Percentiles rank a stretch among this genome's conserved stretches.
phyloP scores from a whole-genome alignment of 2,329 filamentous ascomycete species.

The Penicillium hordei region DNA sequence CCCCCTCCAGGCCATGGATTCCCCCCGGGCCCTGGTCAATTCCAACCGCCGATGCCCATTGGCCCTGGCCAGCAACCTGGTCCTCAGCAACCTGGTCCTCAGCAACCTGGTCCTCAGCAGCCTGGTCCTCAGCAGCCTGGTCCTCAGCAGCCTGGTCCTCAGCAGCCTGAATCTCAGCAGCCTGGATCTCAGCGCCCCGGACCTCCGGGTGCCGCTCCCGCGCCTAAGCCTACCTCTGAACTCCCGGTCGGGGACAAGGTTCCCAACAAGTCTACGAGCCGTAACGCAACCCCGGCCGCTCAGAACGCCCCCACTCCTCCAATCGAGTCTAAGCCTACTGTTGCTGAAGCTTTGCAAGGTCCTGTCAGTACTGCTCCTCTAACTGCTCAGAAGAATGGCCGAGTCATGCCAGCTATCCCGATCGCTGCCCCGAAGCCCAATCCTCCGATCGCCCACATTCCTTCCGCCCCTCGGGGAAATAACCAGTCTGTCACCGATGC shows the following conservation, averaged over 20 bases:
- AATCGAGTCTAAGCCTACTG: conserved; percentile 41
- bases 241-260: conserved; percentile 43
- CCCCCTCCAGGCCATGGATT: conserved; percentile 73
- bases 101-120: conserved; percentile 26
- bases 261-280: conserved; percentile 36
- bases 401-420: conserved; percentile 49
- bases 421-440: conserved; percentile 38
- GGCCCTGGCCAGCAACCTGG: conserved; percentile 51
- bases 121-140: conserved; percentile 30
- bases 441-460: conserved; percentile 23
- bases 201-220: conserved; percentile 29
- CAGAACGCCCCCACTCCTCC: conserved; percentile 39
- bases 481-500: conserved; percentile 47
- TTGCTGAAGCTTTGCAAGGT: conserved; percentile 38
- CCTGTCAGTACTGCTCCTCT: conserved; percentile 24
- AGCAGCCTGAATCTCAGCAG: conserved; percentile 27
- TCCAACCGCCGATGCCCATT: conserved; percentile 60
- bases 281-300: conserved; percentile 36
- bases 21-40: conserved; percentile 64
- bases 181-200: conserved; percentile 39
- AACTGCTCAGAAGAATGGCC: conserved; percentile 41
- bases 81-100: conserved; percentile 37
- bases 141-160: conserved; percentile 37
- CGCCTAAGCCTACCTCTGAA: conserved; percentile 44
- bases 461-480: conserved; percentile 25